Evolutionary conservation across 2,329 filamentous ascomycete genomes (phyloP), one percentile per base, ranked within the genome.

Genomic region (Juglanconis juglandina): DNA sequence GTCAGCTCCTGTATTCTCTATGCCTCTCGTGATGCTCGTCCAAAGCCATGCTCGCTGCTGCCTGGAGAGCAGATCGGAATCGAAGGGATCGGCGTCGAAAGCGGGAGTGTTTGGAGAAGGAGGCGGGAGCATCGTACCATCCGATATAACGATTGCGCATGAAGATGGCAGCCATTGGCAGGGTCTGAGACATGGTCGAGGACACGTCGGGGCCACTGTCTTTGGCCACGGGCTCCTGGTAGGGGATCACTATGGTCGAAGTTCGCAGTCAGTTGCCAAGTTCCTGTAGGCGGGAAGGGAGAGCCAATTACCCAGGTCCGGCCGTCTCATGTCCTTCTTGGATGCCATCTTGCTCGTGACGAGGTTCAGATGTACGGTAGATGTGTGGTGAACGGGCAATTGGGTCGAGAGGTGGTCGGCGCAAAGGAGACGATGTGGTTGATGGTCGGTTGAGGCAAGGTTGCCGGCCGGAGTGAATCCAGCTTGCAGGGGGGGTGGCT

Each of bases 161-260:
- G 73, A 96, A 95, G 83, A 96, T 96, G 65, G 93, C 93, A 61
- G 91, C 92, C 94, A 97, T 97, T 61, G 94, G 94, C 71, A 98
- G 81, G 41, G 93, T 96, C 71, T 88, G 94, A 34, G 83, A 79
- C 58, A 88, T 70, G 34, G 81, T 91, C 75, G 89, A 88, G 56
- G 85, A 81, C 74, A 96, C 84, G 71, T 96, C 92, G 66, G 83
- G 78, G 64, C 79, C 69, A 24, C 85, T 82, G 69, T 82, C 83
- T 69, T 87, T 86, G 68, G 85, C 79, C 53, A 82, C 79, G 48
- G 92, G 91, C 68, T 89, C 89, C 75, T 91, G 86, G 75, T 95
- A 97, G 63, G 93, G 93, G 68, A 97, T 90, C 72, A 93, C 93
- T 97, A 72, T 35, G 44, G 30, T 54, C 17, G 41, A 34, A 37